Evolutionary conservation across 2,329 filamentous ascomycete genomes (phyloP), one percentile per base, ranked within the genome.

Genomic region (Juglanconis sp.): DNA sequence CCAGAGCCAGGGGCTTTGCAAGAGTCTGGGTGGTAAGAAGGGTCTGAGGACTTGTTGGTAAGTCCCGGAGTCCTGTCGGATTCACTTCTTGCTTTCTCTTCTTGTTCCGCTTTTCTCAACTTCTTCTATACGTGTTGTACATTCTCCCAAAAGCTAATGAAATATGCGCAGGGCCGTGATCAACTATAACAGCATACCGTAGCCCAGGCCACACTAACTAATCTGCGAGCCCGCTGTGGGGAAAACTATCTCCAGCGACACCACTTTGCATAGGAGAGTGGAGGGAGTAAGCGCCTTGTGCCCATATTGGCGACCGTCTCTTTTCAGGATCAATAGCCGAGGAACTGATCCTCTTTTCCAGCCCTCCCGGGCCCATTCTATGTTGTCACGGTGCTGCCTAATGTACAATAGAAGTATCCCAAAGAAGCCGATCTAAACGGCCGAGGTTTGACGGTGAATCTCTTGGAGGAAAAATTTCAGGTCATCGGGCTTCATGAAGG

Each of bases 391-490:
- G 5, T 24, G 11, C 9, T 7, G 17, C 32, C 6, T 17, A n/a
- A 35, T 50, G 53, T 57, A 52, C 24, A 60, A 35, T 54, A 13
- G 46, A 42, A 49, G 44, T 50, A 17, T 36, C 44, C 38, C 54
- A 49, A 24, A 35, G 30, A 56, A 40, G 47, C 51, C 56, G 17
- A 42, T 46, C 31, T 30, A 53, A n/a, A 42, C 61, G 32, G 72
- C 72, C 69, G 81, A 82, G 40, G 84, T 85, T 62, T 87, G 75
- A 52, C 90, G 84, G 74, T 96, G 92, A 60, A 98, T 87, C 76
- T 99, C 95, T 71, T 96, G 81, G 66, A 99, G 94, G 79, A 91
- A 99, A 77, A 96, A 96, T 73, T 87, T 94, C 67, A 99, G 79
- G 73, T 96, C 88, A 53, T 98, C 92, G 0, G 95, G 95, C 68